These are phyloP conservation scores for Stagonosporopsis chrysanthemi DNA, from an alignment of 2,329 filamentous ascomycete genomes.

Conservation along the genomic window DNA sequence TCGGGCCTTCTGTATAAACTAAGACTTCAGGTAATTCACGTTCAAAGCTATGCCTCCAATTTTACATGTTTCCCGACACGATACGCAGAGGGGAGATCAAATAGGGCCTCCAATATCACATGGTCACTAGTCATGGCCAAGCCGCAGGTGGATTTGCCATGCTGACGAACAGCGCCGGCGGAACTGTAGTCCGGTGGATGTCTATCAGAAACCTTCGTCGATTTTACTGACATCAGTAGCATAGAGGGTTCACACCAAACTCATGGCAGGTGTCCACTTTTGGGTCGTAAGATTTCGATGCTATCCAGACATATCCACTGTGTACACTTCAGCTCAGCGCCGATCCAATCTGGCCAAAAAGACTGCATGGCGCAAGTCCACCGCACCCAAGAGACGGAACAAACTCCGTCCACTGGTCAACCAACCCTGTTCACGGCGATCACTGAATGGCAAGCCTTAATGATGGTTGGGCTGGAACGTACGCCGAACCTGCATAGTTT, in stretches of 20 bases:
- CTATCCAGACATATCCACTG: background rate
- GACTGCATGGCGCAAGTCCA: background rate
- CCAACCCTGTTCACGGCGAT: conserved; percentile 7
- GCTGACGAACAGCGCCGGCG: conserved; percentile 1
- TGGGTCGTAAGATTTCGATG: background rate
- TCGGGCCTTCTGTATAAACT: conserved; percentile 9
- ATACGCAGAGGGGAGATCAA: background rate
- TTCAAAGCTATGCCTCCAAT: background rate
- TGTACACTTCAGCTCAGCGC: background rate
- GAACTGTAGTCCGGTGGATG: background rate
- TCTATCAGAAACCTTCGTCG: conserved; percentile 4
- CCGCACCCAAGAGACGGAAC: conserved; percentile 5
- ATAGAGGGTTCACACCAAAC: background rate
- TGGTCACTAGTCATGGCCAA: background rate
- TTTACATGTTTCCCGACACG: background rate
- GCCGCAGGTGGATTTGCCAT: background rate
- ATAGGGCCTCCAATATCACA: background rate
- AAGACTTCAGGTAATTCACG: background rate
- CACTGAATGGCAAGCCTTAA: background rate
- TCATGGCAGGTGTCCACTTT: background rate
- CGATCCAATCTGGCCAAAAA: background rate
- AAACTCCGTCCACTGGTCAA: conserved; percentile 4
- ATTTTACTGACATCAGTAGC: background rate
- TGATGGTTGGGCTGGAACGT: conserved; percentile 11
- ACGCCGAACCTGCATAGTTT: background rate